Conservation (phyloP, 2,329 filamentous ascomycete species). For the Fusarium solani-melongenae region DNA sequence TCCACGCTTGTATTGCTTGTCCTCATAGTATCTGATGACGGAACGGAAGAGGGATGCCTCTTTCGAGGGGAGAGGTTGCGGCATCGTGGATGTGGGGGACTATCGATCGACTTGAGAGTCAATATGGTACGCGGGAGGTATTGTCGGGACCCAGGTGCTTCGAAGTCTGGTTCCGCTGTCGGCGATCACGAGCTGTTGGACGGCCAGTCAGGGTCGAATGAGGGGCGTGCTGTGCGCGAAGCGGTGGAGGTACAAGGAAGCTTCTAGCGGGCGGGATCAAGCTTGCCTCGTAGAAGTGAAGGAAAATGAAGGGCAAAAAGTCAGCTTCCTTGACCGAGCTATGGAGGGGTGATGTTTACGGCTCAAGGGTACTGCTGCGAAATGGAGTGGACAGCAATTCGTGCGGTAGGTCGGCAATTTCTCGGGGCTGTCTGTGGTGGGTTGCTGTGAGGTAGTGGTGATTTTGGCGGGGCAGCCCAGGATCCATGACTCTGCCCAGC, state of each 20-base stretch:
- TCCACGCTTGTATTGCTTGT: slow-evolving; percentile 96
- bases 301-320: slow-evolving; percentile 31
- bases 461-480: slow-evolving; percentile 36
- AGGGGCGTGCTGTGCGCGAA: slow-evolving; percentile 31
- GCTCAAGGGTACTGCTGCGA: slow-evolving; percentile 17
- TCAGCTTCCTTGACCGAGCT: slow-evolving; percentile 40
- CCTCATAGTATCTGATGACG: slow-evolving; percentile 95
- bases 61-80: slow-evolving; percentile 82
- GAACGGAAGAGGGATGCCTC: slow-evolving; percentile 94
- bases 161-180: slow-evolving; percentile 22
- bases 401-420: slow-evolving; percentile 44
- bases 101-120: background rate
- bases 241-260: slow-evolving; percentile 22
- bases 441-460: slow-evolving; percentile 34
- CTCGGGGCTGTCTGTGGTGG: slow-evolving; percentile 40
- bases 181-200: slow-evolving; percentile 29
- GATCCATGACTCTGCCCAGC: slow-evolving; percentile 19
- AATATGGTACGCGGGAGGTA: background rate
- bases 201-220: slow-evolving; percentile 18
- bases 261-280: slow-evolving; percentile 14
- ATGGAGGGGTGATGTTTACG: slow-evolving; percentile 27
- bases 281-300: slow-evolving; percentile 15
- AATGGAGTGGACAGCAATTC: slow-evolving; percentile 44
- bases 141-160: slow-evolving; percentile 6
- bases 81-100: slow-evolving; percentile 61